phyloP scores from a whole-genome alignment of 768 basidiomycete genomes.

The Trametes elegans region DNA sequence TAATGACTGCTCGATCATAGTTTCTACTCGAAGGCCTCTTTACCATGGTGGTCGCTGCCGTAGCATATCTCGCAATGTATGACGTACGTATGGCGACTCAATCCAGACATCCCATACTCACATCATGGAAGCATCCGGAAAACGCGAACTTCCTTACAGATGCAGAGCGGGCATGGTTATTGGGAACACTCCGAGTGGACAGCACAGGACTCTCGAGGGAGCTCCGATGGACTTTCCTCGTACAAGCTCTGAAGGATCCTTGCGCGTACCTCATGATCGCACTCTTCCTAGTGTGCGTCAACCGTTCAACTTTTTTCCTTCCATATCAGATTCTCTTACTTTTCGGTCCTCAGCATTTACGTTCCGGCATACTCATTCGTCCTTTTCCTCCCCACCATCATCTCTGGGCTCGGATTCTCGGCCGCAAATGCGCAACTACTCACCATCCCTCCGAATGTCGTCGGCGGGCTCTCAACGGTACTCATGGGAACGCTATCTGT shows the following conservation, averaged over 20 bases:
- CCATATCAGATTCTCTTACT: background rate
- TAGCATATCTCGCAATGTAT: slow-evolving; percentile 2
- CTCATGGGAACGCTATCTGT: slow-evolving; percentile 3
- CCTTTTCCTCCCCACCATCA: slow-evolving; percentile 71
- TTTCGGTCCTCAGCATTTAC: background rate
- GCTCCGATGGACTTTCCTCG: background rate
- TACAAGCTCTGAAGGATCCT: slow-evolving; percentile 9
- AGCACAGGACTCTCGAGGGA: slow-evolving; percentile 1
- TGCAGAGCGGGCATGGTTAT: slow-evolving; percentile 10
- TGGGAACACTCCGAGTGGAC: slow-evolving; percentile 1
- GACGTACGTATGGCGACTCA: background rate
- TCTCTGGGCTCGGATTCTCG: slow-evolving; percentile 54
- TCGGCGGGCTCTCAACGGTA: slow-evolving; percentile 3
- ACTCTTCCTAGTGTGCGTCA: slow-evolving; percentile 9
- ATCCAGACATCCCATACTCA: too few species aligned
- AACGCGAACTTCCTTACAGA: slow-evolving; percentile 9
- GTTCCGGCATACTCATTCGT: slow-evolving; percentile 35
- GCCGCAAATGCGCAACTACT: slow-evolving; percentile 54
- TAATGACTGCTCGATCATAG: background rate
- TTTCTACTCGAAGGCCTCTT: slow-evolving; percentile 12
- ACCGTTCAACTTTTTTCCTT: background rate
- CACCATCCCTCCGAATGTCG: slow-evolving; percentile 46
- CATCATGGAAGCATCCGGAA: slow-evolving; percentile 5
- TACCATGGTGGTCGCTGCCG: background rate
- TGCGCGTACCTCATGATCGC: slow-evolving; percentile 4